Evolutionary conservation across 2,329 filamentous ascomycete genomes (phyloP), one percentile per base, ranked within the genome.

Genomic region (Alternaria longipes): DNA sequence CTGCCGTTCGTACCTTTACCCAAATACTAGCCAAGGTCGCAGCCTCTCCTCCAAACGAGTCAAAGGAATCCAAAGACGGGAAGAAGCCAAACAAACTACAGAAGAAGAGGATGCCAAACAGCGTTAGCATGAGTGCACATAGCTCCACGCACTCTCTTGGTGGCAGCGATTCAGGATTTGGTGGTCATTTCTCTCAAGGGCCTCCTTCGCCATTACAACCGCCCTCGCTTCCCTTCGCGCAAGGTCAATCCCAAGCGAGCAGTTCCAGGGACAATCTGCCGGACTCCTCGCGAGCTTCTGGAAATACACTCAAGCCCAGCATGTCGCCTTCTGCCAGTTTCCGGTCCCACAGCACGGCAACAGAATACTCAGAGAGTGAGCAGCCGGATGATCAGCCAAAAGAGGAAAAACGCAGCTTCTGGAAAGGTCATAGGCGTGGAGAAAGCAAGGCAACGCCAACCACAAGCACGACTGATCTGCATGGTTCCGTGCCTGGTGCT

Each of bases 11-110:
- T 45, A 78, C 76, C 0, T 78, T 79, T 47, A 78, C 77, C 6
- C 76, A 78, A 52, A 80, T 80, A 36, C 67, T 80, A 30, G 63
- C 68, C 16, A 75, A 72, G 59, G 73, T 70, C 3, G 62, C 63
- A 5, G 68, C 63, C 4, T 96, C 56, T 84, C 90, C 53, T 87
- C 96, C 38, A 91, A 86, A 87, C 42, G 85, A 81, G 3, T 36
- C 32, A 2, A 67, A 69, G 52, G 85, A 81, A 4, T 26, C 28
- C 0, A 67, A 69, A 53, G 70, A 72, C 5, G 74, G 73, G 8
- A 87, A 91, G 46, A 90, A 90, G 74, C 92, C 93, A 0, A 97
- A 97, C 73, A 97, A 97, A 79, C 82, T 99, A 53, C 91, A 90
- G 78, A 98, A 98, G 83, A 97, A 92, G 63, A 67, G 64, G 79